Evolutionary conservation across 1,284 basidiomycete genomes (phyloP).

Genomic region (Flammula alnicola): DNA sequence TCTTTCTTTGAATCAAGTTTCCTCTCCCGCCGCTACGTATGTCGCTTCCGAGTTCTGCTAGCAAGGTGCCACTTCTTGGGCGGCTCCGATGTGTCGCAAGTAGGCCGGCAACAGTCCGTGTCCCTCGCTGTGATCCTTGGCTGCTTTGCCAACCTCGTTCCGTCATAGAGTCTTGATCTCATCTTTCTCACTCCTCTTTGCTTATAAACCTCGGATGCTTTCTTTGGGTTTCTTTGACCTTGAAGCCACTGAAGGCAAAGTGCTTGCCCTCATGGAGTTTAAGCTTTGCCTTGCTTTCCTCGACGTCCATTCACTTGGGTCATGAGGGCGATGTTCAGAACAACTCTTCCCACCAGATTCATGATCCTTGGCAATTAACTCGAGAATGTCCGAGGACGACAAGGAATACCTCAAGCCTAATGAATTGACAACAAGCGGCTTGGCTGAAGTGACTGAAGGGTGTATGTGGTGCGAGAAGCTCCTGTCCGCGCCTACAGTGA

Average conservation of each 20-base stretch:
- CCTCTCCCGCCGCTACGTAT: neutral
- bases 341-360: constrained; percentile 11
- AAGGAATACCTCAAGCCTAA: too few relatives aligned
- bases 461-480: constrained; percentile 7
- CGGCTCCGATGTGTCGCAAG: constrained; percentile 8
- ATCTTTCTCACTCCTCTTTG: constrained; percentile 7
- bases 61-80: constrained; percentile 5
- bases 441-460: constrained; percentile 2
- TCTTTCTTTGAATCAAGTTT: neutral
- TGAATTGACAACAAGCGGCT: neutral
- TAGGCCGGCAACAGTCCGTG: neutral
- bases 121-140: constrained; percentile 5
- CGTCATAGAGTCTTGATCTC: constrained; percentile 3
- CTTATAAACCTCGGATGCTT: constrained; percentile 3
- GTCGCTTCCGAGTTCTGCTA: too few relatives aligned
- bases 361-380: neutral
- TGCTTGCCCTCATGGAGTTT: neutral
- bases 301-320: constrained; percentile 6
- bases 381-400: constrained; percentile 13
- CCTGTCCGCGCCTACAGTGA: constrained; percentile 9
- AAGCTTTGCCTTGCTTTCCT: neutral
- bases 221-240: constrained; percentile 4
- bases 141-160: constrained; percentile 9
- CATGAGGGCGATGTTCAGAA: constrained; percentile 1
- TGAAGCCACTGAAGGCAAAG: neutral